Percentiles rank a stretch among this genome's conserved stretches.
These are phyloP conservation scores for Linnemannia hyalina DNA, from an alignment of 192 early-diverging fungal genomes.

Conservation along the genomic window DNA sequence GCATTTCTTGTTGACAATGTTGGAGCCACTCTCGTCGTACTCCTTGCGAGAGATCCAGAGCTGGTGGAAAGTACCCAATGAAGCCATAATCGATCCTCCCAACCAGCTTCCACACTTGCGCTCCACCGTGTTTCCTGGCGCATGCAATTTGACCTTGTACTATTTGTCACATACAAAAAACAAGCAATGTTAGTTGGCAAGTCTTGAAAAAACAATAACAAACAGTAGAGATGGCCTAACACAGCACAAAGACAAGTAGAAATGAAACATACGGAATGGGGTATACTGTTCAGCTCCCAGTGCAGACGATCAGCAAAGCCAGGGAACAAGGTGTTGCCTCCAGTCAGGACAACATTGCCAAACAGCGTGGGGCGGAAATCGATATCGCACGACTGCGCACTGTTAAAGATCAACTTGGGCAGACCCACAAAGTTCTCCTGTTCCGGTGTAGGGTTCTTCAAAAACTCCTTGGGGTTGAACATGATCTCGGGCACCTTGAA, in stretches of 20 bases:
- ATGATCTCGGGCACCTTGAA: slow-evolving; percentile 89
- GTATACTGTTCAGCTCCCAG: slow-evolving; percentile 73
- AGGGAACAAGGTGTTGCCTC: slow-evolving; percentile 89
- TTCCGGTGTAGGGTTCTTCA: slow-evolving; percentile 57
- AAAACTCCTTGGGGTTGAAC: slow-evolving; percentile 81
- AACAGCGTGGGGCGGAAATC: slow-evolving; percentile 90
- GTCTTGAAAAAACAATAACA: neutral
- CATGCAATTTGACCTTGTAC: slow-evolving; percentile 86
- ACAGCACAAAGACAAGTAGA: neutral
- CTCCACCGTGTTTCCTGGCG: slow-evolving; percentile 83
- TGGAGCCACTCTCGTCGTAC: slow-evolving; percentile 90
- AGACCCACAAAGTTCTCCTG: slow-evolving; percentile 68
- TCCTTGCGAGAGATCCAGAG: slow-evolving; percentile 98
- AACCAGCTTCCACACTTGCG: slow-evolving; percentile 96
- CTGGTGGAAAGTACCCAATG: slow-evolving; percentile 97
- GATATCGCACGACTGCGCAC: slow-evolving; percentile 83
- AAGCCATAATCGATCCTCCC: slow-evolving; percentile 95
- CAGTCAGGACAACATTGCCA: slow-evolving; percentile 88
- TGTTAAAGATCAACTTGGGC: slow-evolving; percentile 80
- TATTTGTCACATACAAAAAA: slow-evolving; percentile 23
- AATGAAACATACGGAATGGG: slow-evolving; percentile 72
- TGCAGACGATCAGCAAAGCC: slow-evolving; percentile 90
- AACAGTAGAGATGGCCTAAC: neutral
- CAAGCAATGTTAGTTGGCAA: neutral
- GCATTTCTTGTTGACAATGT: slow-evolving; percentile 90